Conservation (phyloP, 805 yeast species). For the Alloascoidea hylecoeti region DNA sequence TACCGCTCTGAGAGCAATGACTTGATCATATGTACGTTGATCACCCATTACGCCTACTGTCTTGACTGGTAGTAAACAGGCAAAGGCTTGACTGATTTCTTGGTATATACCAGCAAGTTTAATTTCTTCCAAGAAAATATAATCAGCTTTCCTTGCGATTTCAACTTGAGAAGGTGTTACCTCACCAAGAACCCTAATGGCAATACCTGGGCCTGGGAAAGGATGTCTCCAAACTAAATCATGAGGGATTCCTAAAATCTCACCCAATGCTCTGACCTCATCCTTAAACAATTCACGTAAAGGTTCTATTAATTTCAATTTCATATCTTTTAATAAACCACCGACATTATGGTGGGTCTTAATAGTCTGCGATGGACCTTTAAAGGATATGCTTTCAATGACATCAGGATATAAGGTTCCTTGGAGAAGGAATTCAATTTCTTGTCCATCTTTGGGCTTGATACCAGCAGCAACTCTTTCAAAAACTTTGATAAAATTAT, state of each 20-base stretch:
- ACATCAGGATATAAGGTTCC: slow-evolving; percentile 98
- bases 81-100: slow-evolving; percentile 94
- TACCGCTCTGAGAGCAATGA: slow-evolving; percentile 95
- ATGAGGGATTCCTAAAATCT: slow-evolving; percentile 86
- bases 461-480: slow-evolving; percentile 92
- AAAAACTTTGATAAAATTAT: slow-evolving; percentile 92
- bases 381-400: slow-evolving; percentile 95
- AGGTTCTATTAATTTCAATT: slow-evolving; percentile 95
- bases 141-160: slow-evolving; percentile 96
- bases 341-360: slow-evolving; percentile 99
- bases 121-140: slow-evolving; percentile 92
- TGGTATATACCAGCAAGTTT: slow-evolving; percentile 84
- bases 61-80: slow-evolving; percentile 91
- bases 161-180: slow-evolving; percentile 87
- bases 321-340: slow-evolving; percentile 95
- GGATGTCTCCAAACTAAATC: slow-evolving; percentile 99
- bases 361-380: slow-evolving; percentile 99
- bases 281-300: slow-evolving; percentile 97
- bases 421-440: slow-evolving; percentile 86
- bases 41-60: slow-evolving; percentile 99
- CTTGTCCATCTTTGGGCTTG: slow-evolving; percentile 78
- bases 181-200: slow-evolving; percentile 95
- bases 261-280: slow-evolving; percentile 95
- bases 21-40: slow-evolving; percentile 98
- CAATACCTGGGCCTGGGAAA: slow-evolving; percentile 99